These are phyloP conservation scores for Oryza officinalis DNA, from an alignment of 176 grass and related monocot species.

Conservation along the genomic window DNA sequence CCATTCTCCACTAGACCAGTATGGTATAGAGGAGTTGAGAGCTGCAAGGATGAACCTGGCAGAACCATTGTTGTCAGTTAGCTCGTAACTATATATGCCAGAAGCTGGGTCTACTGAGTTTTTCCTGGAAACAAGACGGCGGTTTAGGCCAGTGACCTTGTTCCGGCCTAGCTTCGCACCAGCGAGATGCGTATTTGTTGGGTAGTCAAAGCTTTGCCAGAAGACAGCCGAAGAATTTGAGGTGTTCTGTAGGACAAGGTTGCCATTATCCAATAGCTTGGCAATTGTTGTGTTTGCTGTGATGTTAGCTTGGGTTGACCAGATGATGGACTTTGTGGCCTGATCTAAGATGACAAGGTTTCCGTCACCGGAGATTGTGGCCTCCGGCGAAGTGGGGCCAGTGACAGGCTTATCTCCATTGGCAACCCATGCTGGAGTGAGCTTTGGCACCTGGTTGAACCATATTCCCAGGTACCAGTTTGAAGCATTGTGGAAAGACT, in stretches of 20 bases:
- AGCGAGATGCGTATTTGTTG: no score
- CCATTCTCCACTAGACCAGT: not conserved
- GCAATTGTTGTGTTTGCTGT: conserved; percentile 17
- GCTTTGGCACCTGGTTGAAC: conserved; percentile 41
- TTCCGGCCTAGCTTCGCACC: no score
- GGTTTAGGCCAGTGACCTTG: no score
- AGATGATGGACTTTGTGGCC: conserved; percentile 22
- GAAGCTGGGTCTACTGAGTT: no score
- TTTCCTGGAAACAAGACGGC: no score
- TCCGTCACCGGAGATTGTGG: conserved; percentile 40
- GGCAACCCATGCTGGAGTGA: conserved; percentile 52
- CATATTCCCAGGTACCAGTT: conserved; percentile 32
- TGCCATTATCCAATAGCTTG: conserved; percentile 18
- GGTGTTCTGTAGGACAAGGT: no score
- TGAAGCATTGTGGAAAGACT: not conserved
- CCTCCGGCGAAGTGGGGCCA: not conserved
- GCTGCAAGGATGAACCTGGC: no score
- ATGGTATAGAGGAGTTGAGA: not conserved
- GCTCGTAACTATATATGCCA: not conserved
- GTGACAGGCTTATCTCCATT: conserved; percentile 45
- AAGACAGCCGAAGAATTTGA: no score
- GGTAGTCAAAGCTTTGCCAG: no score
- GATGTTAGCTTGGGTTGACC: conserved; percentile 39
- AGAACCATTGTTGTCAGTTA: no score
- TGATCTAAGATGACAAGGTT: conserved; percentile 49